Conservation (phyloP, 306 rosid species). For the Morella rubra region DNA sequence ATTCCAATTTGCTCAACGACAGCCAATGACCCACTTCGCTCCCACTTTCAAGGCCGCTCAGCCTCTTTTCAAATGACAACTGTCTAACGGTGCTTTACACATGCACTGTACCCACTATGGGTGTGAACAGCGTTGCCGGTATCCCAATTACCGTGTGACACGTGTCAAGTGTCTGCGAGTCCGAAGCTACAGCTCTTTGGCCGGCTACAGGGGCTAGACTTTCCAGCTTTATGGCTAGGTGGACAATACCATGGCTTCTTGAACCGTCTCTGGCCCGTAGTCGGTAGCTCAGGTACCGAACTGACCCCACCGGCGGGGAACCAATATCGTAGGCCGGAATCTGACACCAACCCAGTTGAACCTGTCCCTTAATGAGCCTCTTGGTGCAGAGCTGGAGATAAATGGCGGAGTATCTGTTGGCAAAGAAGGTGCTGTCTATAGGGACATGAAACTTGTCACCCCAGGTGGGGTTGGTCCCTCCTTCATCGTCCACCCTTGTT, state of each 20-base stretch:
- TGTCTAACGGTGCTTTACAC: not conserved
- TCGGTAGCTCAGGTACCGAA: constrained; percentile 55
- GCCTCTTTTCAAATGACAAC: no score
- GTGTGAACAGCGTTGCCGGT: constrained; percentile 37
- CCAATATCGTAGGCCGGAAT: constrained; percentile 50
- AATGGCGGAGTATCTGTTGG: constrained; percentile 36
- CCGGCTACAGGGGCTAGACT: constrained; percentile 19
- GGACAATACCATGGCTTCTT: constrained; percentile 36
- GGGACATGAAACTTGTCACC: constrained; percentile 50
- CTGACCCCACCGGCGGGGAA: constrained; percentile 26
- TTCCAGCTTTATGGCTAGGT: constrained; percentile 42
- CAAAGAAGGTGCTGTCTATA: constrained; percentile 42
- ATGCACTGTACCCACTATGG: not conserved
- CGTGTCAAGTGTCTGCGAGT: constrained; percentile 12
- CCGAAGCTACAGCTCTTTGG: not conserved
- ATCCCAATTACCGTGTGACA: constrained; percentile 55
- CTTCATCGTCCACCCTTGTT: constrained; percentile 41
- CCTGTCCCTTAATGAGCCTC: constrained; percentile 41
- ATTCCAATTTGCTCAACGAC: not conserved
- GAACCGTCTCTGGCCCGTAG: constrained; percentile 58
- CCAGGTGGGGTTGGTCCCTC: constrained; percentile 37
- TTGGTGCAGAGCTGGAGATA: constrained; percentile 41
- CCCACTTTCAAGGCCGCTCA: no score
- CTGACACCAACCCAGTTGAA: constrained; percentile 50
- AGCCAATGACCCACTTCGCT: not conserved